Evolutionary conservation across 2,329 filamentous ascomycete species (phyloP).

Genomic region (Alternaria postmessia): DNA sequence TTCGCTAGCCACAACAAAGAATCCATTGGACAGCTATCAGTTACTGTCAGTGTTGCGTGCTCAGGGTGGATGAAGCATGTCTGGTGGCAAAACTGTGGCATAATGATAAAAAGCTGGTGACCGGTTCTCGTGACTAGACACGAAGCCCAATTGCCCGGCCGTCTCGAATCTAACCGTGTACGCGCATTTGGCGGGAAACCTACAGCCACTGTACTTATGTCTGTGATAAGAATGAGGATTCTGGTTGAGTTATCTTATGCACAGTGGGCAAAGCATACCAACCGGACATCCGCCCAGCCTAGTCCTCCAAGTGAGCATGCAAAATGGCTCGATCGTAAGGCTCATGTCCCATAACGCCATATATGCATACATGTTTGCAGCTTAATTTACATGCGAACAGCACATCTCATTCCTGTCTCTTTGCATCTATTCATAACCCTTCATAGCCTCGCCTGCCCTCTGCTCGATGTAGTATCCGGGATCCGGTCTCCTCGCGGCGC

Average conservation of each 20-base stretch:
- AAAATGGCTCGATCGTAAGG: background rate
- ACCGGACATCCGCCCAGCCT: background rate
- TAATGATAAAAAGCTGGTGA: too few species aligned
- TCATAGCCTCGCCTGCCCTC: conserved; percentile 36
- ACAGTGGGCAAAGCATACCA: background rate
- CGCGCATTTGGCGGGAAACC: too few species aligned
- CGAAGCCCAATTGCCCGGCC: too few species aligned
- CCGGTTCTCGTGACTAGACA: too few species aligned
- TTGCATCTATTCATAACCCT: conserved; percentile 17
- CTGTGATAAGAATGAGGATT: background rate
- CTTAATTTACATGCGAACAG: background rate
- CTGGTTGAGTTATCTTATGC: background rate
- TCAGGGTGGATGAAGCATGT: too few species aligned
- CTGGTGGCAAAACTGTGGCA: too few species aligned
- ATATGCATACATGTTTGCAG: background rate
- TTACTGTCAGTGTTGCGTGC: too few species aligned
- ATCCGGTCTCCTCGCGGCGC: conserved; percentile 75
- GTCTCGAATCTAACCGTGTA: too few species aligned
- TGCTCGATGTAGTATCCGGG: conserved; percentile 82
- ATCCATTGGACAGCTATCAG: too few species aligned
- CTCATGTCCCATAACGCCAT: background rate
- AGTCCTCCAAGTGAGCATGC: background rate
- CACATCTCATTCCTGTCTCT: background rate
- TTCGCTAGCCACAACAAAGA: too few species aligned
- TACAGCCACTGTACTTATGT: too few species aligned